Conservation (phyloP, 208 protist species). For the Acanthamoeba triangularis region DNA sequence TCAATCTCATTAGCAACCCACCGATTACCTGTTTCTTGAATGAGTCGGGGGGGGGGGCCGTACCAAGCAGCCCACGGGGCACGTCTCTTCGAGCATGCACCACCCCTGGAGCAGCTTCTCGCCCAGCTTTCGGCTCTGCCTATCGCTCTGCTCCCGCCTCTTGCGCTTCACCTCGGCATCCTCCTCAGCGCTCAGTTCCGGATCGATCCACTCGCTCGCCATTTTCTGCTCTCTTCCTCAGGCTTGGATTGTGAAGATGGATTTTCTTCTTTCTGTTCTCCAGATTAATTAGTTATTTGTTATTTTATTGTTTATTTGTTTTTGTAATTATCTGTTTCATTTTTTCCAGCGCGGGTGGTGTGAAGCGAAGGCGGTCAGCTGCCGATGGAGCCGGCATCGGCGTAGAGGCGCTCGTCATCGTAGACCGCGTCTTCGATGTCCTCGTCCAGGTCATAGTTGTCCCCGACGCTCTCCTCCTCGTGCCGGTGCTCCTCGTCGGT, state of each 20-base stretch:
- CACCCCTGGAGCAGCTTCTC: slow-evolving; percentile 62
- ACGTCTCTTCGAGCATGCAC: slow-evolving; percentile 52
- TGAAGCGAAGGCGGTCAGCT: neutral
- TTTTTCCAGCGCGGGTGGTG: no score
- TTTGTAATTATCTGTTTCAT: neutral
- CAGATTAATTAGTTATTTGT: no score
- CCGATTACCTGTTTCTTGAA: neutral
- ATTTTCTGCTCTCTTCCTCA: neutral
- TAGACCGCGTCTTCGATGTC: slow-evolving; percentile 72
- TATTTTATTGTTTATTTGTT: neutral
- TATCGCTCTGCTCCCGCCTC: slow-evolving; percentile 37
- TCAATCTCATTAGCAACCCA: neutral
- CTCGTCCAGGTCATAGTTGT: slow-evolving; percentile 36
- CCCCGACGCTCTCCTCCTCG: neutral
- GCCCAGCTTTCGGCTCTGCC: slow-evolving; percentile 38
- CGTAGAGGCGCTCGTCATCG: slow-evolving; percentile 65
- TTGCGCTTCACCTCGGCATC: neutral
- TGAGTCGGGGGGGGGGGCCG: neutral
- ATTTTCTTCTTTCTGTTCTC: no score
- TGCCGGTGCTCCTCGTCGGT: slow-evolving; percentile 21
- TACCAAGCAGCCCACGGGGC: slow-evolving; percentile 4
- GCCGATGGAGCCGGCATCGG: slow-evolving; percentile 51
- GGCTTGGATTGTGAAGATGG: neutral
- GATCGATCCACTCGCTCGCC: slow-evolving; percentile 5
- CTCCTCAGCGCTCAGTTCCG: neutral